Evolutionary conservation across 2,329 filamentous ascomycete species (phyloP).

Genomic region (Arthrobotrys pseudoclavata): DNA sequence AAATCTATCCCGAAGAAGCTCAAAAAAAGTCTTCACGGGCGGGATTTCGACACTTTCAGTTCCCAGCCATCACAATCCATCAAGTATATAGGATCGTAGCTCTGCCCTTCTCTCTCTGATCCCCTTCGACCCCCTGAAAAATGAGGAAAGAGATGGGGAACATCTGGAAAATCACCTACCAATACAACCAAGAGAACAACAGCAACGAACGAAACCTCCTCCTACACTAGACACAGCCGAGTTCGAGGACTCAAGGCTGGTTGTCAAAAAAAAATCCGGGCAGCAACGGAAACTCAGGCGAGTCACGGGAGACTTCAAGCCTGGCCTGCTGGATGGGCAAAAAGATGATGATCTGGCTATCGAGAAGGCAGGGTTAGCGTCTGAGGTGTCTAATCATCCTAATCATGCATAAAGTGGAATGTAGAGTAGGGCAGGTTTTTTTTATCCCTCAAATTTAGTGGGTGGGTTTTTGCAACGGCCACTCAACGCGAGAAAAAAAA

Average conservation of each 20-base stretch:
- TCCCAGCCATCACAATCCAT: constrained; percentile 28
- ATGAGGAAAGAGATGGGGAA: constrained; percentile 15
- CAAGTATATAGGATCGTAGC: constrained; percentile 24
- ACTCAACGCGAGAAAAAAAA: constrained; percentile 52
- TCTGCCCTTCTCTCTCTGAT: constrained; percentile 25
- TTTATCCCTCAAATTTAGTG: constrained; percentile 59
- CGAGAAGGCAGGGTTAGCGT: constrained; percentile 55
- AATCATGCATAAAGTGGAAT: constrained; percentile 59
- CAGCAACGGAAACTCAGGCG: constrained; percentile 46
- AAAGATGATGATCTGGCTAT: constrained; percentile 50
- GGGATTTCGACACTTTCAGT: constrained; percentile 41
- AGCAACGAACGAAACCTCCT: constrained; percentile 30
- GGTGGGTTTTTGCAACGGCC: constrained; percentile 39
- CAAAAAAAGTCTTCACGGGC: constrained; percentile 43
- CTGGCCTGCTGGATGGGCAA: constrained; percentile 34
- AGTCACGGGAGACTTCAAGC: constrained; percentile 51
- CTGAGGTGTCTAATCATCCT: constrained; percentile 57
- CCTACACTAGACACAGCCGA: constrained; percentile 37
- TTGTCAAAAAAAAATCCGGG: constrained; percentile 45
- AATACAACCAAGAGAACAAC: constrained; percentile 30
- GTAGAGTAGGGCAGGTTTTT: constrained; percentile 57
- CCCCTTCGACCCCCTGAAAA: constrained; percentile 24
- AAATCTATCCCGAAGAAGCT: constrained; percentile 36
- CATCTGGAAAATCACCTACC: constrained; percentile 40
- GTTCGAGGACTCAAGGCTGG: constrained; percentile 57